These are phyloP conservation scores for Alternaria tenuissima DNA, from an alignment of 2,329 filamentous ascomycete species.

Conservation along the genomic window DNA sequence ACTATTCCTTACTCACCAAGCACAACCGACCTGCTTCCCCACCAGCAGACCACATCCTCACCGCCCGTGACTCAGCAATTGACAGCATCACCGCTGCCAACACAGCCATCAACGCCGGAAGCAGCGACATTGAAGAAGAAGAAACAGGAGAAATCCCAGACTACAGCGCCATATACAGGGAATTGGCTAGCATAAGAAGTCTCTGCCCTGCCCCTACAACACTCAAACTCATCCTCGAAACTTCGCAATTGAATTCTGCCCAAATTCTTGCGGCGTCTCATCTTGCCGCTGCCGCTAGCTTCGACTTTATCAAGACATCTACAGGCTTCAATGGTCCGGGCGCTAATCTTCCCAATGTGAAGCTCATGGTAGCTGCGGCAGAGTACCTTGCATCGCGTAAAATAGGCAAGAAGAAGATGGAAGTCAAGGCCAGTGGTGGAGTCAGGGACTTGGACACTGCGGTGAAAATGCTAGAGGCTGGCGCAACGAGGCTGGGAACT, in stretches of 20 bases:
- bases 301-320: conserved; percentile 68
- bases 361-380: conserved; percentile 62
- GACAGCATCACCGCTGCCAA: conserved; percentile 48
- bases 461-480: conserved; percentile 63
- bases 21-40: conserved; percentile 28
- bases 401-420: conserved; percentile 49
- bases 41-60: conserved; percentile 14
- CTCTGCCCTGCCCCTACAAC: conserved; percentile 55
- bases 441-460: conserved; percentile 61
- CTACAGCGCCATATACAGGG: conserved; percentile 61
- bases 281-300: conserved; percentile 61
- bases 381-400: conserved; percentile 52
- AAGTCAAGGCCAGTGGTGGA: conserved; percentile 68
- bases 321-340: conserved; percentile 67
- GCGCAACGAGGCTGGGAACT: conserved; percentile 64
- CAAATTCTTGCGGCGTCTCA: conserved; percentile 64
- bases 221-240: conserved; percentile 68
- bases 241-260: conserved; percentile 58
- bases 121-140: conserved; percentile 8
- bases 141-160: conserved; percentile 43
- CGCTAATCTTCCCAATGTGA: conserved; percentile 61
- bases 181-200: conserved; percentile 61
- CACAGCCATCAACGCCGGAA: conserved; percentile 35
- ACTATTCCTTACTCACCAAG: conserved; percentile 58
- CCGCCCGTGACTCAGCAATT: conserved; percentile 38